phyloP scores from a whole-genome alignment of 1,284 basidiomycete genomes.

The Heterobasidion occidentale region DNA sequence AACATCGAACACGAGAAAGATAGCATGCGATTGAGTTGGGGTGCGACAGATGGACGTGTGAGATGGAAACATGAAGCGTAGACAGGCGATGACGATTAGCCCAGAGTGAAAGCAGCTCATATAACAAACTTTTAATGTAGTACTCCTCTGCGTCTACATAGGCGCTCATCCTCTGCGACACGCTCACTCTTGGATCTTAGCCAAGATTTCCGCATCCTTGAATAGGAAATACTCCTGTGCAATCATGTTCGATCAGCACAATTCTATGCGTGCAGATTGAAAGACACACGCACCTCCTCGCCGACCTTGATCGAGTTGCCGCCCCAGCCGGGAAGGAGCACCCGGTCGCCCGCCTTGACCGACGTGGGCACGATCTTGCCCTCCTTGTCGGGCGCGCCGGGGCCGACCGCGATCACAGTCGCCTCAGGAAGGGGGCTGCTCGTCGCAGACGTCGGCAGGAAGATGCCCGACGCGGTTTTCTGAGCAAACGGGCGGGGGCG shows the following conservation, averaged over 20 bases:
- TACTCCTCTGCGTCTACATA: neutral
- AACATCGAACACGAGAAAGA: neutral
- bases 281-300: constrained; percentile 72
- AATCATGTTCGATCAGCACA: constrained; percentile 2
- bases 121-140: constrained; percentile 7
- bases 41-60: neutral
- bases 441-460: constrained; percentile 86
- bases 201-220: constrained; percentile 93
- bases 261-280: no score
- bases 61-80: neutral
- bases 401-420: constrained; percentile 93
- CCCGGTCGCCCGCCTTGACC: constrained; percentile 88
- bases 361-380: constrained; percentile 72
- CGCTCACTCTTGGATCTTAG: constrained; percentile 88
- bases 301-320: constrained; percentile 95
- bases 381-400: constrained; percentile 84
- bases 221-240: constrained; percentile 89
- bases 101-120: constrained; percentile 2
- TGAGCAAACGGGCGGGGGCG: constrained; percentile 21
- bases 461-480: constrained; percentile 94
- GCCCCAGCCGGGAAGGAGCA: constrained; percentile 93
- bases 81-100: constrained; percentile 2
- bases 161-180: neutral
- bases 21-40: neutral
- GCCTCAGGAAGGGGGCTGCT: constrained; percentile 87